A percentile compares a stretch with the other conserved stretches of the same genome.
Evolutionary conservation across 1,139 yeast species (phyloP).

Genomic region (Maudiozyma humilis): DNA sequence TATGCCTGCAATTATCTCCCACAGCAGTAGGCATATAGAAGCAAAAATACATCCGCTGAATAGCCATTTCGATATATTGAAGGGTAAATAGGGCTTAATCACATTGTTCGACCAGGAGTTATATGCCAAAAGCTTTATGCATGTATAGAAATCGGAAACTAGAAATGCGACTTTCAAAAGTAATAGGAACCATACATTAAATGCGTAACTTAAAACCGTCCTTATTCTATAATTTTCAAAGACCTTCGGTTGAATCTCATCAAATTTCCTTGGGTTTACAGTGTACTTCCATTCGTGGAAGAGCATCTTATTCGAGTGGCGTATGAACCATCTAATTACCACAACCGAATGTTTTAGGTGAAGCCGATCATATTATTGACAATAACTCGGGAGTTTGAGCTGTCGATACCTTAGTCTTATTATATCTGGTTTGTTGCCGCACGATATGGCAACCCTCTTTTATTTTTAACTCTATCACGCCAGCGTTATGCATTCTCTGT

Average conservation of each 20-base stretch:
- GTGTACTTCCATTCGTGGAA: conserved; percentile 22
- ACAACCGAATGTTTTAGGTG: no score
- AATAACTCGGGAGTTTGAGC: no score
- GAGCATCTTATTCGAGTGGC: conserved; percentile 12
- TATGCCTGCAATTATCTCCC: conserved; percentile 54
- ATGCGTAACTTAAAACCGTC: conserved; percentile 48
- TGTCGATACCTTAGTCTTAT: no score
- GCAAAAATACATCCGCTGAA: conserved; percentile 81
- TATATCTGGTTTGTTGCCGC: background rate
- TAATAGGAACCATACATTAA: conserved; percentile 42
- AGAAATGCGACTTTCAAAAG: conserved; percentile 51
- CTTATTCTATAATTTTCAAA: conserved; percentile 49
- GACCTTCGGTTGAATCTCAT: conserved; percentile 35
- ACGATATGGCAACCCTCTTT: background rate
- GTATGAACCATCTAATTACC: no score
- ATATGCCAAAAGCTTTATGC: conserved; percentile 64
- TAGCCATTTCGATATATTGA: conserved; percentile 67
- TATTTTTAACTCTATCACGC: background rate
- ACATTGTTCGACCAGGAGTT: conserved; percentile 58
- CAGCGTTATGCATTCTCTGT: background rate
- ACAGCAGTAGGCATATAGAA: conserved; percentile 49
- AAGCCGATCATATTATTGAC: no score
- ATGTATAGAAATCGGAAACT: conserved; percentile 71
- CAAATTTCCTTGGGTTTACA: conserved; percentile 30
- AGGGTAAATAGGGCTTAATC: conserved; percentile 49